A percentile compares a stretch with the other conserved stretches of the same genome.
phyloP scores from a whole-genome alignment of 441 rosid genomes.

The Euphorbia corollata region DNA sequence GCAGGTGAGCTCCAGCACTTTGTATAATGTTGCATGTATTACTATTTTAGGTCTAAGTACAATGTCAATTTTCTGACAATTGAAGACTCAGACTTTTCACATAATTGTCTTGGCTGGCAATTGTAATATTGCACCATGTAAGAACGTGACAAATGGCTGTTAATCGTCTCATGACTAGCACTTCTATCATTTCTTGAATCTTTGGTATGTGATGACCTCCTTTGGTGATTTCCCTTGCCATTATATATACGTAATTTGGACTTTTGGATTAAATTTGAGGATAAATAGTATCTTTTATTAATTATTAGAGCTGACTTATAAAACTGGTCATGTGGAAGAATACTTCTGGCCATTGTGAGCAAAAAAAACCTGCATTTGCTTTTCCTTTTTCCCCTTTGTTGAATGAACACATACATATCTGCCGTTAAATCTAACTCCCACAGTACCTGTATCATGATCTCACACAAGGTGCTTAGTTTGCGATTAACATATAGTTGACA shows the following conservation, averaged over 20 bases:
- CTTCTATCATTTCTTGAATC: neutral
- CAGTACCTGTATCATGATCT: neutral
- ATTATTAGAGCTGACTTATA: neutral
- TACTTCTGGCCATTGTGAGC: neutral
- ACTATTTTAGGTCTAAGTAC: neutral
- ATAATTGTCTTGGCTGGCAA: neutral
- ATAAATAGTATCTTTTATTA: neutral
- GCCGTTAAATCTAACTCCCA: no score
- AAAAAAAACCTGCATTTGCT: neutral
- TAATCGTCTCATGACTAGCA: neutral
- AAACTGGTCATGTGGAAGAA: neutral
- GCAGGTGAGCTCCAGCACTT: conserved; percentile 49
- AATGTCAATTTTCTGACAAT: neutral
- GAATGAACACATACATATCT: neutral
- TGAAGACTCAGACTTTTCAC: neutral
- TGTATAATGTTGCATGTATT: conserved; percentile 13
- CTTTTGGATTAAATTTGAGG: neutral
- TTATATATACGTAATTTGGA: neutral
- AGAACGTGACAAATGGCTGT: conserved; percentile 1
- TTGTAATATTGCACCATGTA: neutral
- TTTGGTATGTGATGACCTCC: neutral
- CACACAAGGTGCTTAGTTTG: neutral
- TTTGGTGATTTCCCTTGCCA: neutral
- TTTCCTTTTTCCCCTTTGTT: neutral
- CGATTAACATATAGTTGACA: neutral